Conservation (phyloP, 106 monocot genomes). For the Allium cepa region DNA sequence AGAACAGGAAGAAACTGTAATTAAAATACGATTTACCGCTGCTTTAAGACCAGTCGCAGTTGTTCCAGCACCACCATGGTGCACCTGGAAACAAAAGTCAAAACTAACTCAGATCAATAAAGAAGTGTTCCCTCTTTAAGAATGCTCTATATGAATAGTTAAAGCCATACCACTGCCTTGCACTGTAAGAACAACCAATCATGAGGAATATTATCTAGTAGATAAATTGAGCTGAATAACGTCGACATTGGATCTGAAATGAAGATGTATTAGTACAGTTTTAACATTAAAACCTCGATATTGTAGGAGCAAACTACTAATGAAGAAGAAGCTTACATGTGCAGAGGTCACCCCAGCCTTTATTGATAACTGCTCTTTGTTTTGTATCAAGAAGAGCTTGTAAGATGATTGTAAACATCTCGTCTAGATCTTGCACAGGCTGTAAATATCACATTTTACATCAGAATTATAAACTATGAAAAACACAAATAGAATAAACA, state of each 20-base stretch:
- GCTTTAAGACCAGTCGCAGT: slow-evolving; percentile 95
- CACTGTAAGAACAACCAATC: slow-evolving; percentile 97
- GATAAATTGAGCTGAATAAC: slow-evolving; percentile 45
- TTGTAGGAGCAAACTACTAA: too few relatives aligned
- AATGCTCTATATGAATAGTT: too few relatives aligned
- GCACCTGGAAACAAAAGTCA: slow-evolving; percentile 43
- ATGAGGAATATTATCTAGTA: slow-evolving; percentile 90
- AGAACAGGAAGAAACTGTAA: background rate
- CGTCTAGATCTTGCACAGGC: slow-evolving; percentile 25
- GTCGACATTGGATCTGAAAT: slow-evolving; percentile 14
- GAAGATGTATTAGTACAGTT: background rate
- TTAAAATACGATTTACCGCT: slow-evolving; percentile 25
- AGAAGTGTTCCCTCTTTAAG: background rate
- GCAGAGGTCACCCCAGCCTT: slow-evolving; percentile 30
- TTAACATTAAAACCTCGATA: background rate
- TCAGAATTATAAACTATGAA: background rate
- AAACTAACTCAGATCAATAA: background rate
- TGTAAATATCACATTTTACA: slow-evolving; percentile 3
- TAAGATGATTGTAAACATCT: slow-evolving; percentile 20
- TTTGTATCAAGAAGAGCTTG: slow-evolving; percentile 15
- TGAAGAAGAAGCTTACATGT: slow-evolving; percentile 11
- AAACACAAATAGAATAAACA: background rate
- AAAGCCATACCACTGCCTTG: slow-evolving; percentile 82
- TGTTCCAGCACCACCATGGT: slow-evolving; percentile 98
- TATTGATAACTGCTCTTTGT: slow-evolving; percentile 23